Evolutionary conservation across 2,329 filamentous ascomycete genomes (phyloP).

Genomic region (Fusarium palustre): DNA sequence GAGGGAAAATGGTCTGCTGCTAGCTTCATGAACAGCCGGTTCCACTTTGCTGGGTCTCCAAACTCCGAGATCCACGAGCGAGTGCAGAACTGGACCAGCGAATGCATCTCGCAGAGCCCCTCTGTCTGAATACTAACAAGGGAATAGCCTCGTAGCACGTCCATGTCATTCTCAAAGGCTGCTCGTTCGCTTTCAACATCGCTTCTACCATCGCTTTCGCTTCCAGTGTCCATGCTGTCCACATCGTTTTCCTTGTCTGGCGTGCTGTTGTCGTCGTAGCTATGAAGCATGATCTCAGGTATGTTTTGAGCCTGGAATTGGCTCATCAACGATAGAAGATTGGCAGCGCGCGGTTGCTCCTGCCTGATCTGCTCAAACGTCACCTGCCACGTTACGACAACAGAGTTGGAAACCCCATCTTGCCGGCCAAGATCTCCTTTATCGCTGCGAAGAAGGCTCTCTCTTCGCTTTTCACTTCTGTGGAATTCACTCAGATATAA

Average conservation of each 20-base stretch:
- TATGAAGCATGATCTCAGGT: not conserved
- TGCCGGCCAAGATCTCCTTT: conserved; percentile 32
- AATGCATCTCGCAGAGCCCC: not conserved
- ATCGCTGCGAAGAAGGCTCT: conserved; percentile 45
- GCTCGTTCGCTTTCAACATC: too few relatives aligned
- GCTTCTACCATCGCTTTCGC: not conserved
- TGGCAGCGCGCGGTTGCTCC: not conserved
- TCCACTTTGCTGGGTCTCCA: not conserved
- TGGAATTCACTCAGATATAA: conserved; percentile 50
- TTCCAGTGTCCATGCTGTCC: not conserved
- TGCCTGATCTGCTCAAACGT: conserved; percentile 16
- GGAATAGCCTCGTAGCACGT: not conserved
- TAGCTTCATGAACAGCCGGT: not conserved
- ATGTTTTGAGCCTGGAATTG: conserved; percentile 13
- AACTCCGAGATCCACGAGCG: not conserved
- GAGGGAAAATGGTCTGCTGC: not conserved
- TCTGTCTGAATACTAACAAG: not conserved
- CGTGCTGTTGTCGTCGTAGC: not conserved
- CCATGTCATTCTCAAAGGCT: not conserved
- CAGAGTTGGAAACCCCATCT: conserved; percentile 6
- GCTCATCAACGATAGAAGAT: conserved; percentile 25
- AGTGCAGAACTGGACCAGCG: conserved; percentile 9
- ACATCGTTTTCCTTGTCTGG: not conserved
- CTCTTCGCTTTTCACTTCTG: conserved; percentile 44
- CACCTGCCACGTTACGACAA: conserved; percentile 12